Conservation (phyloP, 331 rosid genomes). For the Quercus phellos region DNA sequence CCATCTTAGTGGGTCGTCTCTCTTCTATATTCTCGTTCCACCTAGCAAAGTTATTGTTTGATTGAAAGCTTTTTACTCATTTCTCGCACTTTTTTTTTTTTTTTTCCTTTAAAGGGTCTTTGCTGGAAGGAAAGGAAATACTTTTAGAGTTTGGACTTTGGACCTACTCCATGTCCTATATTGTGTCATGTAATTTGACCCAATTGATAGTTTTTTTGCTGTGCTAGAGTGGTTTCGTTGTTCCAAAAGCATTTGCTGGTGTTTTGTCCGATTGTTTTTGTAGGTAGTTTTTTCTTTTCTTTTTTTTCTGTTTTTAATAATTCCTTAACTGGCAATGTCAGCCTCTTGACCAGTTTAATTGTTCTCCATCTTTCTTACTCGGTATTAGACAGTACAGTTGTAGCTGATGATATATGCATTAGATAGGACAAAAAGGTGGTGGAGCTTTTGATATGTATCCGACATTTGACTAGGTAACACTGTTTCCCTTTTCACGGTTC, state of each 20-base stretch:
- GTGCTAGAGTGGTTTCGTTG: neutral
- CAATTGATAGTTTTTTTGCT: neutral
- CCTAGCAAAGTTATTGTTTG: neutral
- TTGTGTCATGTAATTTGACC: neutral
- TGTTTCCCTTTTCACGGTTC: neutral
- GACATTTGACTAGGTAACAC: neutral
- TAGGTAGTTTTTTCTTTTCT: neutral
- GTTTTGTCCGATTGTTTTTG: neutral
- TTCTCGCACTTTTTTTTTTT: neutral
- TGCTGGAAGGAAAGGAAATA: neutral
- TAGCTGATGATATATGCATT: neutral
- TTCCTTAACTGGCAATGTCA: neutral
- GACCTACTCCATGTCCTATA: constrained; percentile 5
- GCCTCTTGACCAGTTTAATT: neutral
- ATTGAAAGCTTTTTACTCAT: neutral
- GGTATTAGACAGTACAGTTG: neutral
- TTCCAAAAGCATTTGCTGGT: neutral
- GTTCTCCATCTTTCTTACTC: neutral
- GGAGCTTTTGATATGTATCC: neutral
- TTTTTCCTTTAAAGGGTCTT: neutral
- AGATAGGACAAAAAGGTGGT: neutral
- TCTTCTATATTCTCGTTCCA: no score
- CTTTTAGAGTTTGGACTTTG: neutral
- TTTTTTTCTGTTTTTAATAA: no score
- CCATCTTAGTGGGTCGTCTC: neutral